phyloP scores from a whole-genome alignment of 306 rosid genomes.

The Quercus parvula region DNA sequence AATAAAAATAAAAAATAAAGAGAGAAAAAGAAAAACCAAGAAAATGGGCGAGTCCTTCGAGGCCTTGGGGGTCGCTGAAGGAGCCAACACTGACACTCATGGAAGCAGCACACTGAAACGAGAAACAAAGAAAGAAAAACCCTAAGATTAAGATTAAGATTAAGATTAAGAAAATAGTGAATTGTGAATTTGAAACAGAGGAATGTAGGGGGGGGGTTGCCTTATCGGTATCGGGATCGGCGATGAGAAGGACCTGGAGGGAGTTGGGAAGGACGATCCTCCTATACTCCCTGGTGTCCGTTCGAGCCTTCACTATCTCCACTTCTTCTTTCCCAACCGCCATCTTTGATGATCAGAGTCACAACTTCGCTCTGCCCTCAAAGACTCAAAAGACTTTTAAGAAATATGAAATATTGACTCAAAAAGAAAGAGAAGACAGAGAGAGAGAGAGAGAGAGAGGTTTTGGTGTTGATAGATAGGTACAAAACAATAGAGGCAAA shows the following conservation, averaged over 20 bases:
- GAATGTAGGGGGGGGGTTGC: conserved; percentile 15
- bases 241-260: conserved; percentile 72
- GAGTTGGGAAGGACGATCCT: conserved; percentile 70
- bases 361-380: no score
- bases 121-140: neutral
- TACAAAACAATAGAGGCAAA: no score
- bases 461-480: no score
- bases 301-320: conserved; percentile 65
- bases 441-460: no score
- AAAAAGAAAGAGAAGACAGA: no score
- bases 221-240: conserved; percentile 93
- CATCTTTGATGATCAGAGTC: conserved; percentile 10
- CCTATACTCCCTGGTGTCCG: conserved; percentile 71
- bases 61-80: conserved; percentile 82
- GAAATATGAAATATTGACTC: no score
- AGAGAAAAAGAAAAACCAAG: conserved; percentile 45
- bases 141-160: neutral
- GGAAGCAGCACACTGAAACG: conserved; percentile 84
- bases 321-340: conserved; percentile 50
- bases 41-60: conserved; percentile 96
- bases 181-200: neutral
- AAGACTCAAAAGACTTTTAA: no score
- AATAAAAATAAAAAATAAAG: neutral
- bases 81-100: conserved; percentile 87
- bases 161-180: neutral